Evolutionary conservation across 495 filamentous ascomycete species (phyloP), one percentile per base, ranked within the genome.

Genomic region (Xylaria sp.): DNA sequence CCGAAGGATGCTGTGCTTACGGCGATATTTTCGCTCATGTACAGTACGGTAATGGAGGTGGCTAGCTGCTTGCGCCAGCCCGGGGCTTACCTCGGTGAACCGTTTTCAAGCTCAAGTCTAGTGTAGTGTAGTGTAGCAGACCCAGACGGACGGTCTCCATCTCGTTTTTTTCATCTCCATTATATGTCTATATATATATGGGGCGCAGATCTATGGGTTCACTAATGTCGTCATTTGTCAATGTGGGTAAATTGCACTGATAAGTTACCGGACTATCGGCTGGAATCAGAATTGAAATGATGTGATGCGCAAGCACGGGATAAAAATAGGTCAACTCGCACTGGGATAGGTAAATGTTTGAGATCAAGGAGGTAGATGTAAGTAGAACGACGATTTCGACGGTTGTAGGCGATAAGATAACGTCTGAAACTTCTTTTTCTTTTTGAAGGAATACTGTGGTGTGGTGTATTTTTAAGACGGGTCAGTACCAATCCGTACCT

Each of bases 221-320:
- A 2, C 24, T 52, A 5, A 50, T 55, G 46, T 55, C 64, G 64
- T 53, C 48, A 53, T 55, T 55, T 67, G 46, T 53, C 48, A 67
- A 67, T 33, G 17, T n/a, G 31, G 62, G 43, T 65, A 33, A 43
- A 50, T 48, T 48, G 21, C 26, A 29, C 14, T n/a, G 35, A 24
- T 12, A 12, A 43, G 37, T 29, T 43, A 62, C 21, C 11, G 15
- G n/a, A 29, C 37, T 43, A 29, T 11, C 35, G 8, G 35, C 1
- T 41, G n/a, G n/a, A n/a, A n/a, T n/a, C 6, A 11, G 40, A 8
- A 41, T 26, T 55, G 52, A 31, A 29, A 6, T 17, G 52, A 55
- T 29, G 24, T 55, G 52, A 29, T 55, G 4, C 17, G 12, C 9
- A 2, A 53, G 50, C 3, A 3, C 11, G 24, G 29, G 14, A 55